A percentile compares a stretch with the other conserved stretches of the same genome.
Conservation (phyloP, 1,284 basidiomycete species). For the Ustilago curta region DNA sequence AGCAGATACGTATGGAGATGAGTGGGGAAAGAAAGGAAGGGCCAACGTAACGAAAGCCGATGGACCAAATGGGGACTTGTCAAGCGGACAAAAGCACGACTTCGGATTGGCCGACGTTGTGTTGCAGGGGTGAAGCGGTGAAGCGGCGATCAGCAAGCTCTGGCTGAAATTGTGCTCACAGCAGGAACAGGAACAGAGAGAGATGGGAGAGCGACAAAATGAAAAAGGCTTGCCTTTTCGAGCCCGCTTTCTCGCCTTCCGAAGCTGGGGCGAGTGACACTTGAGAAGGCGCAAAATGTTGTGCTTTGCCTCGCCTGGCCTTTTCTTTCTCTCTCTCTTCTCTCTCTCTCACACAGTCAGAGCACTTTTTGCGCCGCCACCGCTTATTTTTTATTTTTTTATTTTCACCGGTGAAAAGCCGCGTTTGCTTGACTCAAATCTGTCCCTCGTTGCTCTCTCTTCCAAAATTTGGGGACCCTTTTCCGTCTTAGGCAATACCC, state of each 20-base stretch:
- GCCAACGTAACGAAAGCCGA: not conserved
- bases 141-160: slow-evolving; percentile 8
- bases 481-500: slow-evolving; percentile 13
- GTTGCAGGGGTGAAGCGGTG: not conserved
- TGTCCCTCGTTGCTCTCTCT: no score
- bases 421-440: no score
- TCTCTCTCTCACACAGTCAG: no score
- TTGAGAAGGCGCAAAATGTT: no score
- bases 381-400: no score
- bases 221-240: not conserved
- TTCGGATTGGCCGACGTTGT: slow-evolving; percentile 28
- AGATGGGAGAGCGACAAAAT: not conserved
- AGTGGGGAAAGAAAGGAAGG: not conserved
- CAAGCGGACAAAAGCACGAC: slow-evolving; percentile 23
- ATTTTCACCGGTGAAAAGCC: no score
- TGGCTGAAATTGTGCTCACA: no score
- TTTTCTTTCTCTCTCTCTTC: no score
- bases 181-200: no score
- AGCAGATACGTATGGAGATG: slow-evolving; percentile 8
- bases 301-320: no score
- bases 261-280: not conserved
- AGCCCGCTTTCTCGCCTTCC: not conserved
- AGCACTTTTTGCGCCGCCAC: no score
- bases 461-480: not conserved
- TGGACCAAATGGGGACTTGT: not conserved